Evolutionary conservation across 805 yeast genomes (phyloP).

Genomic region (Metschnikowia continentalis): DNA sequence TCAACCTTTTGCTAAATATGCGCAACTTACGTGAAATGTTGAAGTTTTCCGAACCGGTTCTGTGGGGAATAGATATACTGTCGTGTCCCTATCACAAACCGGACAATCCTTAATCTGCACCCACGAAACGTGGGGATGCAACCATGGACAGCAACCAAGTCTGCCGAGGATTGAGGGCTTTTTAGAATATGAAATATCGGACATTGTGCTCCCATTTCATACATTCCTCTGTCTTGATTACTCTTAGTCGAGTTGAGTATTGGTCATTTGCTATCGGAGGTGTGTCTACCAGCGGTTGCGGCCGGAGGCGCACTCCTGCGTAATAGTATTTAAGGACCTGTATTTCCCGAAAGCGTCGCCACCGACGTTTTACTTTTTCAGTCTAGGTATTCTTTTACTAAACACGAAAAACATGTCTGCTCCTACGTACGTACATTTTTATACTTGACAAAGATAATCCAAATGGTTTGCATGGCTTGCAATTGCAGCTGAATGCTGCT

Average conservation of each 20-base stretch:
- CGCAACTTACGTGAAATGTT: not conserved
- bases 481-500: not conserved
- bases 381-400: constrained; percentile 5
- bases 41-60: not conserved
- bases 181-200: not conserved
- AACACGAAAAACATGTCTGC: constrained; percentile 30
- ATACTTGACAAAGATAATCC: too few relatives aligned
- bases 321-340: constrained; percentile 12
- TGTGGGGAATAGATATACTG: not conserved
- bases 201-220: not conserved
- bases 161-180: not conserved
- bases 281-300: constrained; percentile 3
- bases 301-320: constrained; percentile 12
- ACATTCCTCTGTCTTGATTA: not conserved
- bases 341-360: constrained; percentile 11
- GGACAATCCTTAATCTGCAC: not conserved
- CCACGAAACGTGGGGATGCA: constrained; percentile 1
- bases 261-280: constrained; percentile 3
- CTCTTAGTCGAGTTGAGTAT: not conserved
- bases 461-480: not conserved
- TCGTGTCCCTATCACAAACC: constrained; percentile 1
- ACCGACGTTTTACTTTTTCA: constrained; percentile 3
- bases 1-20: not conserved
- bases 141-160: not conserved
- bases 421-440: constrained; percentile 36